Evolutionary conservation across 306 rosid genomes (phyloP), one percentile per base, ranked within the genome.

Genomic region (Fagus crenata): DNA sequence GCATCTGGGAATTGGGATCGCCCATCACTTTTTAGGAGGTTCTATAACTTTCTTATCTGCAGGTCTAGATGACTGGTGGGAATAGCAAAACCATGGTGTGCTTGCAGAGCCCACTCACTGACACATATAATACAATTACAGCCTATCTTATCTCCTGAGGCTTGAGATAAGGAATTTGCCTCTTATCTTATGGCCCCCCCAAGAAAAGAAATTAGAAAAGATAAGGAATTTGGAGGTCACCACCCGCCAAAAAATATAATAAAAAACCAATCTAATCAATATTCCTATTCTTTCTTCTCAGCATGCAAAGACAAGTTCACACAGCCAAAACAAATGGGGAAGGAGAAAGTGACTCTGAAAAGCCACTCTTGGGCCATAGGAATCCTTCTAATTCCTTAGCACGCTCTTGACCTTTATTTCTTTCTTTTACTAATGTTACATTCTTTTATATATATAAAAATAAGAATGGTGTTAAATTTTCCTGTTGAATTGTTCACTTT

Each of bases 161-260:
- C 36, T 64, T 28, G 73, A 61, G 90, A 86, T 88, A 85, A 80
- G 87, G 85, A 88, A 84, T 75, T 80, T 70, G 80, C 71, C 39
- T 39, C 39, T 4, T 65, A 7, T 67, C 3, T 1, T 67, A 7
- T 39, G 71, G 28, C 43, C 22, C 51, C 14, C 51, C 51, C 8
- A 46, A 46, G 51, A 46, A 46, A 65, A 37, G 15, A 17, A 37
- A 7, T 7, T 9, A 9, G 51, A 15, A 65, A 11, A 51, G 89
- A 83, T 85, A 83, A 72, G 88, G 85, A 87, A 84, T 75, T 80
- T 67, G 73, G 75, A 77, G 55, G 64, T 67, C 85, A 54, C 77
- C 86, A 70, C 75, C 55, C 75, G 28, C 43, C 51, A 75, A 67
- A 75, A 65, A 61, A 67, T 17, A 80, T 7, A 31, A 53, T 22